Percentiles rank a stretch among this genome's conserved stretches.
Conservation (phyloP, 2,329 filamentous ascomycete species). For the Fusarium pseudonygamai region DNA sequence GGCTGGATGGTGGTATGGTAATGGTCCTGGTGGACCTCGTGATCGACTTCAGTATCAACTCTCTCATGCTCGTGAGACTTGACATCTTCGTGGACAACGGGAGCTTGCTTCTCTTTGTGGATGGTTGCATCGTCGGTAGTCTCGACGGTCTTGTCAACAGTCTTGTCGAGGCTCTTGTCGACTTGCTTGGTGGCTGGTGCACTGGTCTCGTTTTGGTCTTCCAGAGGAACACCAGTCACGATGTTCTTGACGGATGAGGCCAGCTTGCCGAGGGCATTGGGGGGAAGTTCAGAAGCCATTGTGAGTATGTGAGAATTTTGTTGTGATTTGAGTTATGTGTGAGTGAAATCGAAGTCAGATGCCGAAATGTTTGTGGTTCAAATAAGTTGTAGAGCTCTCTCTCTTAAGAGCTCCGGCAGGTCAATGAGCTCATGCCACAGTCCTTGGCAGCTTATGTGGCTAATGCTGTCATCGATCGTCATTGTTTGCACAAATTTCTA, state of each 20-base stretch:
- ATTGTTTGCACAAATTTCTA: neutral
- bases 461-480: neutral
- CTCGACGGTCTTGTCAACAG: constrained; percentile 19
- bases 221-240: neutral
- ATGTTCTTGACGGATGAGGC: neutral
- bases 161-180: constrained; percentile 1
- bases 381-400: neutral
- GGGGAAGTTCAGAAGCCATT: neutral
- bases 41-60: constrained; percentile 21
- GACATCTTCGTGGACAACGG: constrained; percentile 21
- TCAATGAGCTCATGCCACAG: neutral
- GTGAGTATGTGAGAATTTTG: neutral
- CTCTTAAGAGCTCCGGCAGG: neutral
- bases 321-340: too few relatives aligned
- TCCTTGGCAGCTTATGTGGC: neutral
- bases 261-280: neutral
- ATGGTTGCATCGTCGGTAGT: constrained; percentile 10
- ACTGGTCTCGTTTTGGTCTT: neutral
- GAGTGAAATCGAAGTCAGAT: too few relatives aligned
- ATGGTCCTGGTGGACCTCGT: constrained; percentile 25
- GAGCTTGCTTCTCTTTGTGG: constrained; percentile 20
- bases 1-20: constrained; percentile 27
- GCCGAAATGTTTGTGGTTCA: neutral
- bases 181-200: neutral
- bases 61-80: constrained; percentile 26